Conservation (phyloP, 495 filamentous ascomycete species). For the Aspergillus heteromorphus region DNA sequence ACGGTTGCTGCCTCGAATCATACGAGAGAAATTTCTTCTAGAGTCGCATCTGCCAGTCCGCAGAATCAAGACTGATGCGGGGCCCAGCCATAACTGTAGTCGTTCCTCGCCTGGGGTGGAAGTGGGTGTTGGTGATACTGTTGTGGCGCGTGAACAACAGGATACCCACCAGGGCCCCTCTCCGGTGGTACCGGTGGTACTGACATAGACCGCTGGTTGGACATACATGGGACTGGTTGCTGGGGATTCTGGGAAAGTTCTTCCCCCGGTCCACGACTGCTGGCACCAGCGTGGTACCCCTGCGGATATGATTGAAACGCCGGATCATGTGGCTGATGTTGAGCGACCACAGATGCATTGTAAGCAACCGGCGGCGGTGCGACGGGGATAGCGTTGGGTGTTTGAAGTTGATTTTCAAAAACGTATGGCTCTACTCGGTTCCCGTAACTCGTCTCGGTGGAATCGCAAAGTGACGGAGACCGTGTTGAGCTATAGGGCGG, state of each 20-base stretch:
- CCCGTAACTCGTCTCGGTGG: slow-evolving; percentile 17
- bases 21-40: neutral
- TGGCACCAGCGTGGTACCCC: slow-evolving; percentile 6
- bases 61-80: slow-evolving; percentile 7
- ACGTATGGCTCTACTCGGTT: slow-evolving; percentile 17
- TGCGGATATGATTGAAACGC: slow-evolving; percentile 12
- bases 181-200: slow-evolving; percentile 12
- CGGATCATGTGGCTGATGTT: slow-evolving; percentile 8
- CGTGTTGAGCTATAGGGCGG: slow-evolving; percentile 16
- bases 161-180: slow-evolving; percentile 7
- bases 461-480: slow-evolving; percentile 16
- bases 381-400: slow-evolving; percentile 9
- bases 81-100: slow-evolving; percentile 18
- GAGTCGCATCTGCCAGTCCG: neutral
- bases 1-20: neutral
- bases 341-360: neutral
- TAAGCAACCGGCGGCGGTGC: slow-evolving; percentile 10
- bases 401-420: slow-evolving; percentile 15
- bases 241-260: slow-evolving; percentile 6
- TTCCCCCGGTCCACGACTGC: slow-evolving; percentile 9
- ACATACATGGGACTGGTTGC: slow-evolving; percentile 7
- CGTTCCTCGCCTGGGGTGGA: slow-evolving; percentile 4
- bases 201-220: slow-evolving; percentile 12
- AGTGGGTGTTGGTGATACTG: slow-evolving; percentile 10
- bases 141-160: slow-evolving; percentile 8